Evolutionary conservation across 1,139 yeast genomes (phyloP).

Genomic region (Blastobotrys illinoisensis): DNA sequence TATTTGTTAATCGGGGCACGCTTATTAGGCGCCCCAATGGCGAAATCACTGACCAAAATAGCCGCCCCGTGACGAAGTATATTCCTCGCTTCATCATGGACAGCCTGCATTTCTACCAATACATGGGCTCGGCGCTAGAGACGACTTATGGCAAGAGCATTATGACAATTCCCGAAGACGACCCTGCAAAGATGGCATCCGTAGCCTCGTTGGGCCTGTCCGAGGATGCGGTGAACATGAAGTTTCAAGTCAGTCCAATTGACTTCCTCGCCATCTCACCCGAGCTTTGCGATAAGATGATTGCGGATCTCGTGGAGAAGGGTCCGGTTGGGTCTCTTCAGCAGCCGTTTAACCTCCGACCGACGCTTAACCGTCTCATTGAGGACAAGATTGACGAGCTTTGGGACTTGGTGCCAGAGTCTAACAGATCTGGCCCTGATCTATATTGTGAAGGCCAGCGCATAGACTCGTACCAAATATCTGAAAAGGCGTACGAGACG

Average conservation of each 20-base stretch:
- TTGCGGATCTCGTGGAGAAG: constrained; percentile 1
- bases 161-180: neutral
- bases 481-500: neutral
- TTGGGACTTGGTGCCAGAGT: neutral
- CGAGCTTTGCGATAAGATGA: constrained; percentile 8
- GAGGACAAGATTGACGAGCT: constrained; percentile 2
- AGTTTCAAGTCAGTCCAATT: constrained; percentile 7
- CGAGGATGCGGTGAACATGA: neutral
- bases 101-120: constrained; percentile 5
- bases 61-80: constrained; percentile 5
- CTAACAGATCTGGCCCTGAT: neutral
- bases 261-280: constrained; percentile 10
- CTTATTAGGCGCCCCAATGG: constrained; percentile 3
- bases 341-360: constrained; percentile 8
- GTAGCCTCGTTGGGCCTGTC: neutral
- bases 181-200: neutral
- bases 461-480: neutral
- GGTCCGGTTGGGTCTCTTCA: constrained; percentile 5
- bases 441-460: neutral
- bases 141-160: neutral
- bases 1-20: constrained; percentile 6
- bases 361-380: constrained; percentile 3
- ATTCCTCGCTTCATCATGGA: constrained; percentile 9
- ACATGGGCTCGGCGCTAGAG: neutral
- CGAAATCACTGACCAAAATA: constrained; percentile 4